These are phyloP conservation scores for Penicillium aurantiogriseum DNA, from an alignment of 2,329 filamentous ascomycete genomes.

Conservation along the genomic window DNA sequence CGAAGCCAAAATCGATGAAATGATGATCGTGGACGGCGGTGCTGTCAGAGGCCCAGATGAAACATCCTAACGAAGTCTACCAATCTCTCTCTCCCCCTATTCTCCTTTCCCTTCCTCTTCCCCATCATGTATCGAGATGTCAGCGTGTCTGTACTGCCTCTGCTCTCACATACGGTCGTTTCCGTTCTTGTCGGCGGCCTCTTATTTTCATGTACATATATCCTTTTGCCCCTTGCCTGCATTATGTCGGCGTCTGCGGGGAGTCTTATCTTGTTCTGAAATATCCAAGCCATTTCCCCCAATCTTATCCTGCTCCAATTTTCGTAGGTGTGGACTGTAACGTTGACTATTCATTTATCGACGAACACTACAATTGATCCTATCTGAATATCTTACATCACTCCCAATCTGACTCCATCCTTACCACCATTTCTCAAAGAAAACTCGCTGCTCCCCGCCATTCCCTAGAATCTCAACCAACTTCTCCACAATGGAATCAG, in stretches of 20 bases:
- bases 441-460: slow-evolving; percentile 46
- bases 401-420: background rate
- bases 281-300: slow-evolving; percentile 19
- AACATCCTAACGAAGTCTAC: slow-evolving; percentile 9
- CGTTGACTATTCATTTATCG: background rate
- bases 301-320: background rate
- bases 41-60: slow-evolving; percentile 44
- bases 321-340: background rate
- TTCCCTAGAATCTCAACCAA: slow-evolving; percentile 44
- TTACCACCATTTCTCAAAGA: slow-evolving; percentile 66
- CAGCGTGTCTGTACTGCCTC: slow-evolving; percentile 4
- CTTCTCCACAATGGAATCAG: slow-evolving; percentile 59
- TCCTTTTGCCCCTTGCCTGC: slow-evolving; percentile 16
- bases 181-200: slow-evolving; percentile 3
- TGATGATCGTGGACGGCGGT: slow-evolving; percentile 61
- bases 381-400: background rate
- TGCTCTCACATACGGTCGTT: slow-evolving; percentile 19
- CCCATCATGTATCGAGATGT: background rate
- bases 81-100: background rate
- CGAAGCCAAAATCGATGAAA: slow-evolving; percentile 55
- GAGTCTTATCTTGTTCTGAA: slow-evolving; percentile 17
- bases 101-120: background rate
- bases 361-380: background rate
- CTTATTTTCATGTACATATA: slow-evolving; percentile 24
- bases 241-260: slow-evolving; percentile 22